A percentile compares a stretch with the other conserved stretches of the same genome.
phyloP scores from a whole-genome alignment of 179 eudicot species.

The Camellia oleifera region DNA sequence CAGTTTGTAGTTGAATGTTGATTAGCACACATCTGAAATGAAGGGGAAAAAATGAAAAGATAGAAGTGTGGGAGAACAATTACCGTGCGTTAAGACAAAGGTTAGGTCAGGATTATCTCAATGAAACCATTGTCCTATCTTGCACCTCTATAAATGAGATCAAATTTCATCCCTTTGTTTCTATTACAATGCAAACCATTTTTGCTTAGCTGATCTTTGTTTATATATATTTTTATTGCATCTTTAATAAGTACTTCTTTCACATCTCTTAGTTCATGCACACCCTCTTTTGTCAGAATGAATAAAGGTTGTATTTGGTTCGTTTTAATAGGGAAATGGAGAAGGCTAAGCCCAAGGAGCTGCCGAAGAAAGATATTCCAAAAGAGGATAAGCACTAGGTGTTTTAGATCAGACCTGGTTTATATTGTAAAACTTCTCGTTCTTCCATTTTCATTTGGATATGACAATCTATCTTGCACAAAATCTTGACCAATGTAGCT shows the following conservation, averaged over 20 bases:
- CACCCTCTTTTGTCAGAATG: background rate
- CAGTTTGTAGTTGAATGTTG: background rate
- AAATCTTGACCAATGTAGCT: conserved; percentile 6
- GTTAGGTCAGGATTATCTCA: background rate
- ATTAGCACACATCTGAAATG: background rate
- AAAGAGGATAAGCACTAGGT: conserved; percentile 22
- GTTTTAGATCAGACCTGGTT: background rate
- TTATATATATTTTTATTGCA: background rate
- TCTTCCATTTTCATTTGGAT: background rate
- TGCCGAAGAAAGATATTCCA: conserved; percentile 21
- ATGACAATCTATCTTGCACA: background rate
- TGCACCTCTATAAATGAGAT: background rate
- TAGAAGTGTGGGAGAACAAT: background rate
- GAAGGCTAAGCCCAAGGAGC: conserved; percentile 68
- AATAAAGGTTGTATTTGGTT: background rate
- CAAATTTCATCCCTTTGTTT: background rate
- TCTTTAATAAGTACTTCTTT: background rate
- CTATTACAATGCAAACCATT: background rate
- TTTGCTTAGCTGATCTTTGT: background rate
- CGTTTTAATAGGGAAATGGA: conserved; percentile 44
- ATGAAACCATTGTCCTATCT: background rate
- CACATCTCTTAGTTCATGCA: background rate
- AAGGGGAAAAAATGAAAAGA: background rate
- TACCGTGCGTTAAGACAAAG: background rate
- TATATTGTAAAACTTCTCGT: background rate